Evolutionary conservation across 768 basidiomycete species (phyloP), one percentile per base, ranked within the genome.

Genomic region (Auricularia auricula-judae): DNA sequence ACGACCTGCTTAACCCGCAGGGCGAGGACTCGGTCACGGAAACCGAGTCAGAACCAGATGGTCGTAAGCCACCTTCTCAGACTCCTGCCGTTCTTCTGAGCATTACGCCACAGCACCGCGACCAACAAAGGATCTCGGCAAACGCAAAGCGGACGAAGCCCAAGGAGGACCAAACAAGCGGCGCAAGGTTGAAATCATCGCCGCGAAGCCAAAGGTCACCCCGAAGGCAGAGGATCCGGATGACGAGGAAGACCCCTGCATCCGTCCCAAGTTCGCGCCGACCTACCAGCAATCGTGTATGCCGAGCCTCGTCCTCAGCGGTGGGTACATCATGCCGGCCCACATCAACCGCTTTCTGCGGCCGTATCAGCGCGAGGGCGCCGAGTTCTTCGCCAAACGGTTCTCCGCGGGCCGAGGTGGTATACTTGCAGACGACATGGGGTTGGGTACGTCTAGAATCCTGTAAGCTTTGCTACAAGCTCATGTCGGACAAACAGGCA

Each of bases 341-440:
- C 65, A 73, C 3, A 87, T 97, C 69, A 96, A 95, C 73, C 85
- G 86, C 0, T 91, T 87, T 72, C 78, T 98, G n/a, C 86, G 95
- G 63, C 84, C 86, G 39, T 98, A 98, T 70, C 96, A 98, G 70
- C 81, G 92, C 39, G 87, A 93, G 11, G 96, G 96, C 7, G 84
- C 89, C 12, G 74, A 78, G 51, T 98, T 98, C 74, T 82, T 98
- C 61, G 97, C 84, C 75, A 77, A 81, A 14, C 81, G 86, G 58
- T 97, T 88, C 71, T 74, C 78, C 35, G 77, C 86, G 67, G 81
- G 80, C 0, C 77, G 79, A 54, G 96, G 96, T 0, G 95, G 88
- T 0, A 72, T 98, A 11, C 80, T 98, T 3, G 96, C 96, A 4
- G 96, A 98, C 72, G 96, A 98, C 71, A 98, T 98, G 96, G 96